Evolutionary conservation across 768 basidiomycete genomes (phyloP).

Genomic region (Termitomyces sp.): DNA sequence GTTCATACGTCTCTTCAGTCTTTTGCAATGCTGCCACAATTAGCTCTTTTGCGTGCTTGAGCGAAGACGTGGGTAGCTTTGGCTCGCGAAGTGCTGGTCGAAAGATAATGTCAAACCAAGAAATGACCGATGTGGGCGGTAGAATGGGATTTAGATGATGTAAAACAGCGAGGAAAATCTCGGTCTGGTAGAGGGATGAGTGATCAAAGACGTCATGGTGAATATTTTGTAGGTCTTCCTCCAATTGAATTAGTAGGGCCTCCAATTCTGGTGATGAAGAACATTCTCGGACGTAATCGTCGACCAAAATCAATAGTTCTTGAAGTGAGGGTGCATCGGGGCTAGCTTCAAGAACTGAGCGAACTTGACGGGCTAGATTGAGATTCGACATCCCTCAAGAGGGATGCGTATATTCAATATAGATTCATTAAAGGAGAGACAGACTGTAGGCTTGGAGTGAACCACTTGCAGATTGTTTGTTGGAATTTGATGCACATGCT

Average conservation of each 20-base stretch:
- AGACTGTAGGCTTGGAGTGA: background rate
- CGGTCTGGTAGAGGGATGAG: constrained; percentile 53
- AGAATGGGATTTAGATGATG: constrained; percentile 58
- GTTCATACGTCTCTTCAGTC: constrained; percentile 36
- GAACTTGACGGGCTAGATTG: constrained; percentile 46
- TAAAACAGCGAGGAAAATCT: constrained; percentile 63
- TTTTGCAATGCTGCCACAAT: constrained; percentile 57
- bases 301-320: constrained; percentile 44
- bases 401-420: constrained; percentile 1
- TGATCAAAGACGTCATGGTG: constrained; percentile 64
- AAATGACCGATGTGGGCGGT: constrained; percentile 61
- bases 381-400: constrained; percentile 29
- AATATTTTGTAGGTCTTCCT: constrained; percentile 63
- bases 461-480: constrained; percentile 15
- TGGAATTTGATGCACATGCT: constrained; percentile 15
- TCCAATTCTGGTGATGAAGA: constrained; percentile 42
- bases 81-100: constrained; percentile 77
- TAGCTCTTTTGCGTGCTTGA: constrained; percentile 68
- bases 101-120: constrained; percentile 80
- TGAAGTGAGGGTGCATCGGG: constrained; percentile 45
- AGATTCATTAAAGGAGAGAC: background rate
- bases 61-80: constrained; percentile 50
- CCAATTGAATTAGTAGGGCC: constrained; percentile 41
- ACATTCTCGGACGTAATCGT: constrained; percentile 51
- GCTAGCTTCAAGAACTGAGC: constrained; percentile 49